Evolutionary conservation across 2,329 filamentous ascomycete genomes (phyloP), one percentile per base, ranked within the genome.

Genomic region (Fusarium pininemorale): DNA sequence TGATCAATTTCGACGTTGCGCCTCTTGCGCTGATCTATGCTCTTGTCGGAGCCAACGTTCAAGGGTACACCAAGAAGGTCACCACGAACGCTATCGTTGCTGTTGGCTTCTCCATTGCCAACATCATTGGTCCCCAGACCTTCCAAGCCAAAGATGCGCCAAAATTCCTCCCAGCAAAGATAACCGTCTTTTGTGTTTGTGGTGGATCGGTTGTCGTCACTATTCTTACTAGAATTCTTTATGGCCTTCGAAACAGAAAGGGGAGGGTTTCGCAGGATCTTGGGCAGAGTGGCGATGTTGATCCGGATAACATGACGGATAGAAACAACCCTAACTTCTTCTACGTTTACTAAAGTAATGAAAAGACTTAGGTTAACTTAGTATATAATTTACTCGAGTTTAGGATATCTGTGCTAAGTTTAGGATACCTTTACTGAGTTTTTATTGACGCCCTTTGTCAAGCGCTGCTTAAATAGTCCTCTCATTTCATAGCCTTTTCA

Each of bases 241-340:
- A 66, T 26, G 61, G 64, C 0, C 8, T 66, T 2, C 26, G 62
- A 20, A 66, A 66, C 7, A 38, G 60, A 3, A 50, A 57, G 15
- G 60, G 41, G 8, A 22, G 44, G 7, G 42, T 59, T 9, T 57
- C 50, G 1, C 37, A 32, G 5, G 30, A 66, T 35, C 22, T 42
- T 16, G 44, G 44, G 0, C 22, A 47, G 2, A 16, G 32, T 2
- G 37, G 38, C 3, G 24, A 66, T 30, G 30, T 24, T 6, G 44
- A 56, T 48, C 15, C 41, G 12, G 57, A 63, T 6, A 65, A 32
- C 15, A 42, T 66, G 26, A 66, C 51, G 6, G 64, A 67, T 2
- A 67, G 62, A n/a, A 66, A 66, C 13, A 67, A 67, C 6, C 64
- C 51, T 1, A 67, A 58, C 44, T 59, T 67, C 26, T 51, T 57